A percentile compares a stretch with the other conserved stretches of the same genome.
Conservation (phyloP, 2,329 filamentous ascomycete species). For the Paraconiothyrium sp. region DNA sequence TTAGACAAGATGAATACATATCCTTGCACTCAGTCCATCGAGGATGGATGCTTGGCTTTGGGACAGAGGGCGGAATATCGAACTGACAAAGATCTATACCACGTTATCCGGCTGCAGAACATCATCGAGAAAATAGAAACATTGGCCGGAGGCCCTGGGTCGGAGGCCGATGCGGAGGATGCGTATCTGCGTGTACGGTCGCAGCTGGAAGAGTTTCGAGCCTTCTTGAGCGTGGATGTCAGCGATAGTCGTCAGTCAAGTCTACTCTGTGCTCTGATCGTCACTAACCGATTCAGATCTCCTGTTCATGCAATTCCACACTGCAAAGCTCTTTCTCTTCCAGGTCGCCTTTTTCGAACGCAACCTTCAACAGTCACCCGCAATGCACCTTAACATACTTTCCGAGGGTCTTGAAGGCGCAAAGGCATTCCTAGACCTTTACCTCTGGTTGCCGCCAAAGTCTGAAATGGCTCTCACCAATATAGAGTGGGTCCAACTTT, state of each 20-base stretch:
- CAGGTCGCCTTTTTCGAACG: conserved; percentile 51
- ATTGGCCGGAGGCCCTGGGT: conserved; percentile 27
- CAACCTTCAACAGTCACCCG: conserved; percentile 37
- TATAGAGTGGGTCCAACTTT: conserved; percentile 53
- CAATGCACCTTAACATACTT: conserved; percentile 35
- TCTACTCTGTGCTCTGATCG: not conserved
- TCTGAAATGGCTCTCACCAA: conserved; percentile 51
- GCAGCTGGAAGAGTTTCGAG: conserved; percentile 46
- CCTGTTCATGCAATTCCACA: conserved; percentile 52
- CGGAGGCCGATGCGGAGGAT: conserved; percentile 38
- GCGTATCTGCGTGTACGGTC: conserved; percentile 42
- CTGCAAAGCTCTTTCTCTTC: conserved; percentile 52
- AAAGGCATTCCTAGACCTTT: conserved; percentile 45
- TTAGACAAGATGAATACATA: conserved; percentile 53
- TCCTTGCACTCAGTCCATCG: conserved; percentile 46
- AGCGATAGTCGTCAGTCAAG: conserved; percentile 41
- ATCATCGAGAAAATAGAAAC: conserved; percentile 52
- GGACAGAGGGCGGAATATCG: conserved; percentile 42
- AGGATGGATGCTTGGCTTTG: conserved; percentile 49
- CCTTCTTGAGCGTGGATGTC: conserved; percentile 37
- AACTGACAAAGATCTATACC: conserved; percentile 48
- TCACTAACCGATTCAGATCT: conserved; percentile 38
- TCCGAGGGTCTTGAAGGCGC: conserved; percentile 36
- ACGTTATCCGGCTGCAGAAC: conserved; percentile 50
- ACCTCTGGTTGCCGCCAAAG: conserved; percentile 46